Conservation (phyloP, 371 early-diverging fungal genomes). For the Saksenaea oblongispora region DNA sequence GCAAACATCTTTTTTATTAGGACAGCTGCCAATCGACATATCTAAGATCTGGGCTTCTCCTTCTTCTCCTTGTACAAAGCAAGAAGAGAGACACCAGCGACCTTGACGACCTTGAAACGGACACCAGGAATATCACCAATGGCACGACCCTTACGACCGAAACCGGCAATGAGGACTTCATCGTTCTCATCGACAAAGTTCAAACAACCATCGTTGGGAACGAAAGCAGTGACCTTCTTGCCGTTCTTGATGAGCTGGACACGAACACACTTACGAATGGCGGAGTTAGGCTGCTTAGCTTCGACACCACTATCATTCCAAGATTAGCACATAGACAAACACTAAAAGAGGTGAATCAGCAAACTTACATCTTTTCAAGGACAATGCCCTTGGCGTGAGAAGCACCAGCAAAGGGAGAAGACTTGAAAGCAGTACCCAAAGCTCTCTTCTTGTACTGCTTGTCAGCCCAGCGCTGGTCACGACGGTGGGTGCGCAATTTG, state of each 20-base stretch:
- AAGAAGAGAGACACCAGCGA: constrained; percentile 98
- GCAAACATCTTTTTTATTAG: no score
- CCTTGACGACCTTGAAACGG: constrained; percentile 99
- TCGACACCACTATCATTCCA: constrained; percentile 92
- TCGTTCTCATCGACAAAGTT: constrained; percentile 99
- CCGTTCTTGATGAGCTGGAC: constrained; percentile 99
- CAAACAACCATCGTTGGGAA: constrained; percentile 99
- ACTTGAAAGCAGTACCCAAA: constrained; percentile 97
- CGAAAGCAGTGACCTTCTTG: constrained; percentile 99
- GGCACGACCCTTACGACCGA: constrained; percentile 86
- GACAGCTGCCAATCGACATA: background rate
- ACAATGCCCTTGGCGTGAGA: constrained; percentile 99
- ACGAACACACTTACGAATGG: constrained; percentile 99
- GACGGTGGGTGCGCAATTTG: constrained; percentile 95
- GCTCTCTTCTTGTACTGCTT: constrained; percentile 98
- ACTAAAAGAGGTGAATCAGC: background rate
- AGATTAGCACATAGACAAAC: background rate
- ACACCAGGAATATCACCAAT: constrained; percentile 99
- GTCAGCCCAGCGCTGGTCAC: constrained; percentile 99
- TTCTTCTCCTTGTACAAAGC: constrained; percentile 99
- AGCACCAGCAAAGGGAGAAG: constrained; percentile 97
- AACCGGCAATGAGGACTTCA: constrained; percentile 95
- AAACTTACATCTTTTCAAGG: constrained; percentile 96
- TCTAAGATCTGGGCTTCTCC: constrained; percentile 98
- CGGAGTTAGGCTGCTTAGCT: constrained; percentile 99